These are phyloP conservation scores for Taxillus chinensis DNA, from an alignment of 164 flowering plant genomes.

Conservation along the genomic window DNA sequence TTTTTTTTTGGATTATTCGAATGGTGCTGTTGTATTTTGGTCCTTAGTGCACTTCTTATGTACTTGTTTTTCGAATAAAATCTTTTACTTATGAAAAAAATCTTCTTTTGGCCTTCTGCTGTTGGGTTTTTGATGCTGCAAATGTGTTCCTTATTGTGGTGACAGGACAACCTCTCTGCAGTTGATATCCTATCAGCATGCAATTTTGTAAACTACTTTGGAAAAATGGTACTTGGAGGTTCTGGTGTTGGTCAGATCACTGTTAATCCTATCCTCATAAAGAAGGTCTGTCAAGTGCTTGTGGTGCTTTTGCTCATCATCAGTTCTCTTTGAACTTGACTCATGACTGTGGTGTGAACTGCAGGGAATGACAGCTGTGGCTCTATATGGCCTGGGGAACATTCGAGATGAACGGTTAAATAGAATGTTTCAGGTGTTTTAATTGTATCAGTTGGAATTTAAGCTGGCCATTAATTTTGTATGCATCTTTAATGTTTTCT, in stretches of 20 bases:
- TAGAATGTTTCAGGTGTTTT: slow-evolving; percentile 92
- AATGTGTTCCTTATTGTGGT: slow-evolving; percentile 10
- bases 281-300: slow-evolving; percentile 49
- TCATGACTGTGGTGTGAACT: slow-evolving; percentile 9
- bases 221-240: slow-evolving; percentile 95
- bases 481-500: neutral
- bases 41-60: too few relatives aligned
- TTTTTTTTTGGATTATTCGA: too few relatives aligned
- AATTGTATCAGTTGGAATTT: neutral
- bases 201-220: slow-evolving; percentile 98
- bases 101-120: neutral
- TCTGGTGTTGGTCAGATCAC: slow-evolving; percentile 99
- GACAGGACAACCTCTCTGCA: slow-evolving; percentile 95
- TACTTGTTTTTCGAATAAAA: too few relatives aligned
- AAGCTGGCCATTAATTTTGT: neutral
- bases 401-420: slow-evolving; percentile 96
- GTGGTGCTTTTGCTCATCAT: neutral
- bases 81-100: too few relatives aligned
- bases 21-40: too few relatives aligned
- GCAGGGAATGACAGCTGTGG: slow-evolving; percentile 92
- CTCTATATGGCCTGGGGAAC: slow-evolving; percentile 96
- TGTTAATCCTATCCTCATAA: slow-evolving; percentile 74
- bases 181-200: slow-evolving; percentile 95
- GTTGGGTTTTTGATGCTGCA: neutral
- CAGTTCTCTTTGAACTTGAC: neutral